Conservation (phyloP, 176 grass and related monocot genomes). For the Stipa capillata region DNA sequence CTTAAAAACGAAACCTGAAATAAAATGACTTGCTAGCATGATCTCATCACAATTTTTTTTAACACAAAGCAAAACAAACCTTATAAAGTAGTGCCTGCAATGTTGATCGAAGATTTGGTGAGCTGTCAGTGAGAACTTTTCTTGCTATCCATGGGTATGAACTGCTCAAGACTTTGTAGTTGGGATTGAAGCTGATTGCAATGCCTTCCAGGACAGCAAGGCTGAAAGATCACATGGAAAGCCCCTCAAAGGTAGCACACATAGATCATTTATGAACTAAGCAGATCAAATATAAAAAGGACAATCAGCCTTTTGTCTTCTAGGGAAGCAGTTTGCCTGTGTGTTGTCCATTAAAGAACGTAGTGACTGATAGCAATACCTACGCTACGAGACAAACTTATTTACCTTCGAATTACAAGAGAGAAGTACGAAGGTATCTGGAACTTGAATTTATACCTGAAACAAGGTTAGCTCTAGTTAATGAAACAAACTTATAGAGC, state of each 20-base stretch:
- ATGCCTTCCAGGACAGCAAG: constrained; percentile 97
- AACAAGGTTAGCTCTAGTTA: constrained; percentile 22
- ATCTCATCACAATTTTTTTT: neutral
- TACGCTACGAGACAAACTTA: neutral
- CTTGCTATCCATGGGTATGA: constrained; percentile 99
- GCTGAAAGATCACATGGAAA: constrained; percentile 47
- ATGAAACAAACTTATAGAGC: neutral
- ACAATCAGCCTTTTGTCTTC: neutral
- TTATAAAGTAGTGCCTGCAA: constrained; percentile 88
- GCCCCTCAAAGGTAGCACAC: neutral
- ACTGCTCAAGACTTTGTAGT: constrained; percentile 94
- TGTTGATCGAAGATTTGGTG: constrained; percentile 76
- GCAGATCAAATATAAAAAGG: neutral
- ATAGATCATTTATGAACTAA: neutral
- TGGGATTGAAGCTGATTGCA: constrained; percentile 81
- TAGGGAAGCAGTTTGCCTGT: neutral
- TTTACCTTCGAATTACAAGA: constrained; percentile 96
- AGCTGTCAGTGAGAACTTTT: constrained; percentile 96
- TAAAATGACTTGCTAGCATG: neutral
- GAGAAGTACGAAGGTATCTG: constrained; percentile 98
- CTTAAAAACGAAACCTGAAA: constrained; percentile 3
- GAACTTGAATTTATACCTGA: constrained; percentile 99
- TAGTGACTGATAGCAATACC: neutral
- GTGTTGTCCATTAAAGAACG: neutral
- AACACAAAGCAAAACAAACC: constrained; percentile 35